phyloP scores from a whole-genome alignment of 192 early-diverging fungal species.

The Rhizoclosmatium globosum region DNA sequence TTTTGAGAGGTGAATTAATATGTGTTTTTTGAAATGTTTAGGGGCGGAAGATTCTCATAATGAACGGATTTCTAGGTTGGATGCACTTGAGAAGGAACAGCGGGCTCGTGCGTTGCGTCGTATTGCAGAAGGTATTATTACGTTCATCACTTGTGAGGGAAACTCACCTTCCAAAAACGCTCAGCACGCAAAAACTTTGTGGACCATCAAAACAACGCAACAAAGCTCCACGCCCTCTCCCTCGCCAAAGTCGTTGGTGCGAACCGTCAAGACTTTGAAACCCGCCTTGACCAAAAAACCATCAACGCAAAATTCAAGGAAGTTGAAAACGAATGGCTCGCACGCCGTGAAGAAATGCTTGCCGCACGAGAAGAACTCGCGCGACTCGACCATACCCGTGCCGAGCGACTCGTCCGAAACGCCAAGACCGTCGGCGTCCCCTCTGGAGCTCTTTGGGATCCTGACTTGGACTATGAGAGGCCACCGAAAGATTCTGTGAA shows the following conservation, averaged over 20 bases:
- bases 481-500: background rate
- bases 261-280: constrained; percentile 33
- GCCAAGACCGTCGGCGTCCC: constrained; percentile 29
- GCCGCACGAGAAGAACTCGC: constrained; percentile 41
- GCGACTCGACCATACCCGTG: constrained; percentile 34
- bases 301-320: constrained; percentile 41
- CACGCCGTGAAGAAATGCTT: constrained; percentile 49
- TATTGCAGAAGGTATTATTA: constrained; percentile 53
- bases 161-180: background rate
- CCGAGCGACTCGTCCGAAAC: constrained; percentile 30
- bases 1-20: background rate
- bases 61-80: constrained; percentile 35
- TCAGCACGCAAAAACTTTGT: constrained; percentile 45
- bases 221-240: constrained; percentile 20
- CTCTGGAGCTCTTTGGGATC: no score
- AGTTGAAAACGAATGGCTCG: constrained; percentile 57
- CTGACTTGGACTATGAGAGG: background rate
- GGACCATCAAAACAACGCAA: constrained; percentile 32
- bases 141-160: background rate
- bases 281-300: constrained; percentile 1
- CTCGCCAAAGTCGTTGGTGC: constrained; percentile 39
- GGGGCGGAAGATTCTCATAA: constrained; percentile 40
- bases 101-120: constrained; percentile 41
- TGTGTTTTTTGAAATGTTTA: constrained; percentile 16
- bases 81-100: constrained; percentile 55